A percentile compares a stretch with the other conserved stretches of the same genome.
phyloP scores from a whole-genome alignment of 441 rosid species.

The Viola pubescens region DNA sequence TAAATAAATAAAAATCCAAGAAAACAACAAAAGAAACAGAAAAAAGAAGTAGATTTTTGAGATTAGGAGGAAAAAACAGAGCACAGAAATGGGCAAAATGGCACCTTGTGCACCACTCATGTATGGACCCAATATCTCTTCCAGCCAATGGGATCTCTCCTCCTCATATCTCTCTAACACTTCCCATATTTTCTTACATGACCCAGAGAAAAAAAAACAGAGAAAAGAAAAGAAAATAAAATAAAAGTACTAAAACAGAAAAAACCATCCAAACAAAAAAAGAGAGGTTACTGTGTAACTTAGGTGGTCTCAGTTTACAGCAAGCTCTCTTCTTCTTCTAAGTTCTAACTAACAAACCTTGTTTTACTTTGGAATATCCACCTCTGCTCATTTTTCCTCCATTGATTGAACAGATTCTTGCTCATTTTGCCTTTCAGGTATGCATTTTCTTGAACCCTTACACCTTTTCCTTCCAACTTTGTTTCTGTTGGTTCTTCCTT shows the following conservation, averaged over 20 bases:
- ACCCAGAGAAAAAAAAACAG: background rate
- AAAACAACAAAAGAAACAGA: too few species aligned
- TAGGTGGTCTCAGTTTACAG: background rate
- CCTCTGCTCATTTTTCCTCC: conserved; percentile 4
- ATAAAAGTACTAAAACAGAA: background rate
- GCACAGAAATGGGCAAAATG: too few species aligned
- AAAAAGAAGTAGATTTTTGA: too few species aligned
- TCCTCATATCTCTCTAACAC: too few species aligned
- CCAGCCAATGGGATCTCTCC: conserved; percentile 46
- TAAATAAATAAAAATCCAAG: too few species aligned
- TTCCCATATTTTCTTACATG: conserved; percentile 38
- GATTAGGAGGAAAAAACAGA: too few species aligned
- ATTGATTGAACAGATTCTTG: background rate
- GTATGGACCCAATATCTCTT: conserved; percentile 27
- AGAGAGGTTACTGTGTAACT: background rate
- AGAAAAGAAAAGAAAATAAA: background rate
- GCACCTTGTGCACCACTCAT: too few species aligned
- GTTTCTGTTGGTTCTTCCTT: background rate
- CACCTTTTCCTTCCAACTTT: background rate
- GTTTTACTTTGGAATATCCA: conserved; percentile 16
- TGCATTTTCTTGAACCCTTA: background rate
- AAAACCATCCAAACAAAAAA: background rate
- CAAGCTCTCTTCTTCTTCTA: background rate
- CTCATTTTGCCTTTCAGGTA: conserved; percentile 13
- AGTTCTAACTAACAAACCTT: background rate